Evolutionary conservation across 192 early-diverging fungal species (phyloP), one percentile per base, ranked within the genome.

Genomic region (Coemansia sp.): DNA sequence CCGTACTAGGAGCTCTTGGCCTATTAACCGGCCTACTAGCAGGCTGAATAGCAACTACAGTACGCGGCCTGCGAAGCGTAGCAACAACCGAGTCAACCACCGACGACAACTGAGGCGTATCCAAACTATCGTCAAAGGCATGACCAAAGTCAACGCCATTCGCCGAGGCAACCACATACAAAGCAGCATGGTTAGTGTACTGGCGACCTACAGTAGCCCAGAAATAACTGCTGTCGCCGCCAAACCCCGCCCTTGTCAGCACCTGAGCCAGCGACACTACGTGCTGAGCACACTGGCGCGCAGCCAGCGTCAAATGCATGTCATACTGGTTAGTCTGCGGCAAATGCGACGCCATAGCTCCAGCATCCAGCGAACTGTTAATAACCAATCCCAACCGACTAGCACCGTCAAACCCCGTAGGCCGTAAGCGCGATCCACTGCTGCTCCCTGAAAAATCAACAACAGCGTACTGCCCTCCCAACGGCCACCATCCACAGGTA

Each of bases 381-480:
- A 73, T 14, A 4, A 67, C 64, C 17, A 80, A 61, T 11, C 52
- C 73, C 77, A 17, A 28, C 35, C 17, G 46, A 47, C 37, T 50
- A 3, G 47, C 47, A 1, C 47, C 47, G 3, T 49, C 47, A n/a
- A 49, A 49, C 47, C 47, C 47, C n/a, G 47, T 49, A 21, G 47
- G 47, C 47, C 47, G 47, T 7, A 49, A 21, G 19, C 4, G 62
- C 28, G 52, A 40, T 38, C 23, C 60, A 10, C 26, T 43, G 21
- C 43, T 47, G 61, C 49, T 28, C 17, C 47, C 66, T 17, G 59
- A 43, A 59, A 72, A 69, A 30, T 80, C 78, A 3, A 73, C 37
- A 4, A 73, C 71, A 17, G 63, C 70, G 19, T 67, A 70, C 46
- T 76, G 70, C 3, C 80, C 80, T 40, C 80, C 80, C 67, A 77